Evolutionary conservation across 305 asterid species (phyloP).

Genomic region (Fraxinus ornus): DNA sequence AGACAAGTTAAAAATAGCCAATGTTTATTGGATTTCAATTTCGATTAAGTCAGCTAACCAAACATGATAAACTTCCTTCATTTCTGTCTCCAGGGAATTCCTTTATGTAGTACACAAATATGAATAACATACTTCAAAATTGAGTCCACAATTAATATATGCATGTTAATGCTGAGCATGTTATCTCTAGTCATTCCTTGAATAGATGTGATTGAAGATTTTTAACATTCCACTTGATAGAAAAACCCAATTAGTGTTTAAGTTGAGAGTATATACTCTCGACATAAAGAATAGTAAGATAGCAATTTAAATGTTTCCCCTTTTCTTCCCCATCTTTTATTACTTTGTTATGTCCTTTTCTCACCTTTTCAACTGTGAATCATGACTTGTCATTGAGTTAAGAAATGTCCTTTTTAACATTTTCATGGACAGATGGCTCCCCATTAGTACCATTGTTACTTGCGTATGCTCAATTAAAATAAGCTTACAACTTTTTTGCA

Average conservation of each 20-base stretch:
- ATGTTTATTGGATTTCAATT: conserved; percentile 15
- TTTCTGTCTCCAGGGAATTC: conserved; percentile 8
- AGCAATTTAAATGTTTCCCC: neutral
- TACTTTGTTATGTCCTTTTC: neutral
- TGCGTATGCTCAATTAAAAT: neutral
- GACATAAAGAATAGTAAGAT: conserved; percentile 1
- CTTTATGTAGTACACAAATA: neutral
- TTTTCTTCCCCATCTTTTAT: neutral
- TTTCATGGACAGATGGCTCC: neutral
- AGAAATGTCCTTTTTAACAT: neutral
- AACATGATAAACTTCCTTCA: neutral
- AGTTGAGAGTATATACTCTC: neutral
- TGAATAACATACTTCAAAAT: neutral
- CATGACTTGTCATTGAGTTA: neutral
- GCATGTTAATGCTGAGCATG: conserved; percentile 1
- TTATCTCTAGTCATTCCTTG: conserved; percentile 3
- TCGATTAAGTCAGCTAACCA: neutral
- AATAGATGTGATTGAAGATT: conserved; percentile 5
- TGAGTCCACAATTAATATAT: neutral
- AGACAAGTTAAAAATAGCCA: conserved; percentile 13
- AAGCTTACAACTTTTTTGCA: neutral
- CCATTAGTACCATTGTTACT: neutral
- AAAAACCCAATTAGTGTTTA: neutral
- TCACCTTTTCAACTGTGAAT: neutral
- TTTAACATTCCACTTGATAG: neutral